Percentiles rank a stretch among this genome's conserved stretches.
These are phyloP conservation scores for Thalia dealbata DNA, from an alignment of 176 grass and related monocot species.

Conservation along the genomic window DNA sequence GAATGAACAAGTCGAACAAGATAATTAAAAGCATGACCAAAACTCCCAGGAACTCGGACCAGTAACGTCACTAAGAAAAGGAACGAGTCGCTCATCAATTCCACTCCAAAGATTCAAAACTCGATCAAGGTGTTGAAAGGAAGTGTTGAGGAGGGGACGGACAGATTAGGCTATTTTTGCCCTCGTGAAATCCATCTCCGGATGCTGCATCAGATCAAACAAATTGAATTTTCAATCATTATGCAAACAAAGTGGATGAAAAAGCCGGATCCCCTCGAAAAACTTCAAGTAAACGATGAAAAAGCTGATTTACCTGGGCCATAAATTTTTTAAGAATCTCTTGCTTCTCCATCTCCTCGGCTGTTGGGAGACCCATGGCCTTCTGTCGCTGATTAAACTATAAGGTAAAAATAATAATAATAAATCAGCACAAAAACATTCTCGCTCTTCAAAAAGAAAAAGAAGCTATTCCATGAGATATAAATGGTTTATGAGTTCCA, in stretches of 20 bases:
- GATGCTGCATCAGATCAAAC: slow-evolving; percentile 25
- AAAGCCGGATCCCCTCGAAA: not conserved
- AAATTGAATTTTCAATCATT: slow-evolving; percentile 7
- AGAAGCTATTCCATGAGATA: too few species aligned
- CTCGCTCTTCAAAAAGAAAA: not conserved
- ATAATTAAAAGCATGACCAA: too few species aligned
- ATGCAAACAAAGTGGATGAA: not conserved
- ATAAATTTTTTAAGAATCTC: slow-evolving; percentile 97
- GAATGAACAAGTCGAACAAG: too few species aligned
- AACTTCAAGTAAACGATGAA: not conserved
- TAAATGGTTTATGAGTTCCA: too few species aligned
- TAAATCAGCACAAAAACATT: slow-evolving; percentile 6
- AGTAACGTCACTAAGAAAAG: too few species aligned
- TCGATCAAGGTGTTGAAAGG: not conserved
- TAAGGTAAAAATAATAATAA: not conserved
- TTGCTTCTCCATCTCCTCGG: slow-evolving; percentile 95
- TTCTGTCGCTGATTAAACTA: slow-evolving; percentile 98
- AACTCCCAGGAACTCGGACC: too few species aligned
- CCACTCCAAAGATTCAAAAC: not conserved
- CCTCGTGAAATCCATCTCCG: slow-evolving; percentile 43
- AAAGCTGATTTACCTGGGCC: slow-evolving; percentile 41
- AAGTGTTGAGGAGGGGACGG: not conserved
- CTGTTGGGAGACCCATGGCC: slow-evolving; percentile 85
- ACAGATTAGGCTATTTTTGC: slow-evolving; percentile 27
- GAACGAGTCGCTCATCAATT: not conserved